phyloP scores from a whole-genome alignment of 2,329 filamentous ascomycete genomes.

The Beauveria scarabaeidicola region DNA sequence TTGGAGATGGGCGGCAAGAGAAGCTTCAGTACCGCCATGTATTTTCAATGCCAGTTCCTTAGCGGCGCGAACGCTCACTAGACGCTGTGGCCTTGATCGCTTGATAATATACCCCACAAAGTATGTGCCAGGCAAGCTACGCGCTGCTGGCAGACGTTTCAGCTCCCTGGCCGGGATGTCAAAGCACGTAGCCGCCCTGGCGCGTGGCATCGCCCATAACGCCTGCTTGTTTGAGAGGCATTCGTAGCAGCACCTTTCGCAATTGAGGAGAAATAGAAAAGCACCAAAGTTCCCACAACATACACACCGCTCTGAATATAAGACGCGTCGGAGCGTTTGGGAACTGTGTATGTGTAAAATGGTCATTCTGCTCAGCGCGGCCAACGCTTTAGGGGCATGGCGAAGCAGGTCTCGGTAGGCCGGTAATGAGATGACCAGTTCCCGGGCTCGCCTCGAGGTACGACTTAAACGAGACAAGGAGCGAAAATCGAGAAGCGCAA shows the following conservation, averaged over 20 bases:
- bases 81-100: constrained; percentile 13
- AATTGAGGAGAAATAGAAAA: constrained; percentile 25
- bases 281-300: constrained; percentile 22
- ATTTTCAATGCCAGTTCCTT: constrained; percentile 20
- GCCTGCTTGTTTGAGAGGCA: constrained; percentile 20
- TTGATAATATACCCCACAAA: constrained; percentile 11
- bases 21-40: constrained; percentile 17
- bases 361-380: constrained; percentile 18
- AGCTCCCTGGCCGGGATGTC: constrained; percentile 17
- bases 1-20: not conserved
- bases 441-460: constrained; percentile 18
- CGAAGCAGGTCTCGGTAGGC: constrained; percentile 35
- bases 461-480: constrained; percentile 22
- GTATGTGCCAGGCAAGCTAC: constrained; percentile 19
- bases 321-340: constrained; percentile 15
- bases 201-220: constrained; percentile 19
- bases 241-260: constrained; percentile 23
- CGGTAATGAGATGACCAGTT: constrained; percentile 21
- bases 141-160: constrained; percentile 14
- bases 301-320: constrained; percentile 19
- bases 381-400: constrained; percentile 25
- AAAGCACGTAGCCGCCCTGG: constrained; percentile 18
- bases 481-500: constrained; percentile 21
- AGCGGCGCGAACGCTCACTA: constrained; percentile 22
- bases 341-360: constrained; percentile 18